Base-by-base conservation (phyloP, 179 eudicot species). In the Camellia oleifera region DNA sequence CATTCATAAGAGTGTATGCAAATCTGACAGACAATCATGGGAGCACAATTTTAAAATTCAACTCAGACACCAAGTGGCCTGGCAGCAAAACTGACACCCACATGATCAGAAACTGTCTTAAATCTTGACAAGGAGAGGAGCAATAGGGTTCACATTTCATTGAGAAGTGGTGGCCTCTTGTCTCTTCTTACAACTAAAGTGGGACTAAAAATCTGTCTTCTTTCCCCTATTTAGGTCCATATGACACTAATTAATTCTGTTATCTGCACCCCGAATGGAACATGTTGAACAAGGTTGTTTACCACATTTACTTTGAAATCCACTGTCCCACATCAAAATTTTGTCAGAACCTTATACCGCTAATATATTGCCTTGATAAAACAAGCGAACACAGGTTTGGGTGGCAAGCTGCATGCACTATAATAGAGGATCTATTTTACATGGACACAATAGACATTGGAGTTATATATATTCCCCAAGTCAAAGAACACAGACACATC, bases 31-130 rank as follows among this genome's bases (percentile, higher is more conserved):
- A 40, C 17, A 4, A 26, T 48, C 52, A 7, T 48, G 45, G 71
- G 15, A 14, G 53, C 20, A 44, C 18, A 69, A 12, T 45, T 69
- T 69, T 44, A 69, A 69, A 6, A 40, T 45, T 61, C 54, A 20
- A 45, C 53, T 69, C 73, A 44, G 73, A 45, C 45, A 9, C 53
- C 70, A 66, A 32, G 73, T 69, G 73, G 69, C 26, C 45, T 66
- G 46, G 15, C 69, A 9, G 10, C 45, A 11, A 52, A 58, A 58
- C 63, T 58, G 63, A 40, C 46, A 68, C 52, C 52, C 72, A 68
- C 52, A 68, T 11, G 72, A 68, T 68, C 8, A 44, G 46, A 66
- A 26, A 18, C 0, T 62, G 26, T 62, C 66, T 3, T 9, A 62
- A 23, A 62, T 62, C 23, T n/a, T 65, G 42, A 23, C 72, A 44